These are phyloP conservation scores for carrot (Daucus carota) DNA, from an alignment of 129 eudicot species.

Conservation along the genomic window DNA sequence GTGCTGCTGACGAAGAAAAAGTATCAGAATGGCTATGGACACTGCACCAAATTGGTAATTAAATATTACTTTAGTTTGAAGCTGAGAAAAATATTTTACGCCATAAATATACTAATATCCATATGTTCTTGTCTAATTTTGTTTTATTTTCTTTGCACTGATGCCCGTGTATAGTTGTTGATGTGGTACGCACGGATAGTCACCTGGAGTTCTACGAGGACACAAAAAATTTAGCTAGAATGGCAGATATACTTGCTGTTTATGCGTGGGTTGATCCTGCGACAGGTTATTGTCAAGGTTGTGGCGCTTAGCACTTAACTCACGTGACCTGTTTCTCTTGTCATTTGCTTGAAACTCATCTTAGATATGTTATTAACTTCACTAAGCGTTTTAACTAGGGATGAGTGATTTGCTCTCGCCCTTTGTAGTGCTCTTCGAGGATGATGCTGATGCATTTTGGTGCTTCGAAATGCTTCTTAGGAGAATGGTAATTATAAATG, in stretches of 20 bases:
- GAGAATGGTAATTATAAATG: constrained; percentile 54
- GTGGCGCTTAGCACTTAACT: constrained; percentile 9
- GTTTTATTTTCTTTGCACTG: constrained; percentile 10
- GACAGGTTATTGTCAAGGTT: constrained; percentile 98
- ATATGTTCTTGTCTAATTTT: not conserved
- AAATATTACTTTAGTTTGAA: constrained; percentile 9
- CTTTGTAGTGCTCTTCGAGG: constrained; percentile 89
- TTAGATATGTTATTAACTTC: not conserved
- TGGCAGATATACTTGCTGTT: constrained; percentile 99
- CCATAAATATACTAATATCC: not conserved
- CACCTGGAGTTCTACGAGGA: constrained; percentile 91
- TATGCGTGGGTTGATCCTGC: constrained; percentile 99
- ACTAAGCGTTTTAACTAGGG: constrained; percentile 37
- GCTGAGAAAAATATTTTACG: not conserved
- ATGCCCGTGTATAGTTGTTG: constrained; percentile 55
- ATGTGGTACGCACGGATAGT: constrained; percentile 94
- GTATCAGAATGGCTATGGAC: constrained; percentile 99
- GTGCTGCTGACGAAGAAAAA: constrained; percentile 50
- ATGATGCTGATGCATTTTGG: constrained; percentile 98
- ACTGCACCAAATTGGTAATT: constrained; percentile 76
- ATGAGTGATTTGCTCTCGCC: constrained; percentile 98
- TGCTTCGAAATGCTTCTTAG: constrained; percentile 96
- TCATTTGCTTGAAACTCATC: not conserved
- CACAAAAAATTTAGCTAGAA: constrained; percentile 79
- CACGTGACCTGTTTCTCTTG: constrained; percentile 1